phyloP scores from a whole-genome alignment of 352 stramenopile genomes.

The Pythium dissotocum region DNA sequence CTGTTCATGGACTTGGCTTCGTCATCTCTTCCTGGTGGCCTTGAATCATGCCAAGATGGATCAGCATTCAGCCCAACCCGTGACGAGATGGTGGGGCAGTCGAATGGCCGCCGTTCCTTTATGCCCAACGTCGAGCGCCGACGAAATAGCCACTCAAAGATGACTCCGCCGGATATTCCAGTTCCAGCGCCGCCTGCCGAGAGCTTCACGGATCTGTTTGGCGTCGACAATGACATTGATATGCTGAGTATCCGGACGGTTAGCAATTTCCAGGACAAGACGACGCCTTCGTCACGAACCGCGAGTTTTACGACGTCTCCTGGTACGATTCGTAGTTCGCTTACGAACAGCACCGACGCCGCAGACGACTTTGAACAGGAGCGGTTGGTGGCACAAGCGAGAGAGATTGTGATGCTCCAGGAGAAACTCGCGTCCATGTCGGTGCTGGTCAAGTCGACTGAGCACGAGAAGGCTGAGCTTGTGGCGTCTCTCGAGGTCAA shows the following conservation, averaged over 20 bases:
- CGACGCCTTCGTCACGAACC: conserved; percentile 7
- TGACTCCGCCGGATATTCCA: background rate
- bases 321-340: conserved; percentile 9
- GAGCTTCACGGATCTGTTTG: conserved; percentile 5
- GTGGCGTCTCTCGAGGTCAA: conserved; percentile 66
- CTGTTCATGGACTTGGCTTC: conserved; percentile 74
- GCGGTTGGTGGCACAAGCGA: conserved; percentile 61
- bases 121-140: background rate
- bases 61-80: background rate
- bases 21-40: conserved; percentile 5
- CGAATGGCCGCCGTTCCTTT: conserved; percentile 2
- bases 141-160: conserved; percentile 3
- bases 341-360: background rate
- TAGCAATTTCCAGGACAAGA: background rate
- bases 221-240: background rate
- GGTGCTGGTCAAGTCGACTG: conserved; percentile 57
- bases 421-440: conserved; percentile 70
- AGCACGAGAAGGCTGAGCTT: conserved; percentile 67
- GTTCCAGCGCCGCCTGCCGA: background rate
- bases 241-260: background rate
- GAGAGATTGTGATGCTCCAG: conserved; percentile 69
- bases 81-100: background rate
- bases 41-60: background rate
- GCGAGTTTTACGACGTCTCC: conserved; percentile 17
- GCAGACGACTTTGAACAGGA: conserved; percentile 45